Conservation (phyloP, 257 asterid species). For the Nicotiana tabacum region DNA sequence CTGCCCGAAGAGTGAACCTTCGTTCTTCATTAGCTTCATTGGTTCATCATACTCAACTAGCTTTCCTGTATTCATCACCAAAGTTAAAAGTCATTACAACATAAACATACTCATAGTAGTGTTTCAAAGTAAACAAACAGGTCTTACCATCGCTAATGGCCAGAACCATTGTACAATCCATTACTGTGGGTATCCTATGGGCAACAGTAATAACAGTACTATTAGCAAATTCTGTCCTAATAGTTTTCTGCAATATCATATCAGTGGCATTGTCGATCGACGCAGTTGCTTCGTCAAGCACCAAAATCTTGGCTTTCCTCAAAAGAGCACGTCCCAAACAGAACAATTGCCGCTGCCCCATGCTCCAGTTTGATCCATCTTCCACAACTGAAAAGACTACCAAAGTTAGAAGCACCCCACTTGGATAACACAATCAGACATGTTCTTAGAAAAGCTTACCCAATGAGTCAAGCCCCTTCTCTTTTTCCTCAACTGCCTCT, state of each 20-base stretch:
- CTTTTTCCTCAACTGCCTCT: slow-evolving; percentile 82
- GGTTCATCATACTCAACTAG: slow-evolving; percentile 86
- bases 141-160: slow-evolving; percentile 81
- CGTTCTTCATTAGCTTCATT: slow-evolving; percentile 59
- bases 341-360: slow-evolving; percentile 89
- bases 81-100: not conserved
- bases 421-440: not conserved
- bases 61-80: slow-evolving; percentile 40
- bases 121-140: not conserved
- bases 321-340: slow-evolving; percentile 85
- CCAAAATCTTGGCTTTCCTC: slow-evolving; percentile 74
- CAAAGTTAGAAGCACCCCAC: not conserved
- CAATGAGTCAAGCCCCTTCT: slow-evolving; percentile 57
- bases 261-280: slow-evolving; percentile 92
- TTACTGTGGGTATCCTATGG: slow-evolving; percentile 89
- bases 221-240: slow-evolving; percentile 67
- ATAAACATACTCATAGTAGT: not conserved
- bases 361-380: slow-evolving; percentile 98
- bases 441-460: slow-evolving; percentile 37
- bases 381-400: slow-evolving; percentile 55
- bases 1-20: slow-evolving; percentile 66
- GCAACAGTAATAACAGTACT: slow-evolving; percentile 94
- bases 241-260: slow-evolving; percentile 78
- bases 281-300: slow-evolving; percentile 95
- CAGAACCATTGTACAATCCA: slow-evolving; percentile 93